phyloP scores from a whole-genome alignment of 768 basidiomycete genomes.

The Mycena belliarum region DNA sequence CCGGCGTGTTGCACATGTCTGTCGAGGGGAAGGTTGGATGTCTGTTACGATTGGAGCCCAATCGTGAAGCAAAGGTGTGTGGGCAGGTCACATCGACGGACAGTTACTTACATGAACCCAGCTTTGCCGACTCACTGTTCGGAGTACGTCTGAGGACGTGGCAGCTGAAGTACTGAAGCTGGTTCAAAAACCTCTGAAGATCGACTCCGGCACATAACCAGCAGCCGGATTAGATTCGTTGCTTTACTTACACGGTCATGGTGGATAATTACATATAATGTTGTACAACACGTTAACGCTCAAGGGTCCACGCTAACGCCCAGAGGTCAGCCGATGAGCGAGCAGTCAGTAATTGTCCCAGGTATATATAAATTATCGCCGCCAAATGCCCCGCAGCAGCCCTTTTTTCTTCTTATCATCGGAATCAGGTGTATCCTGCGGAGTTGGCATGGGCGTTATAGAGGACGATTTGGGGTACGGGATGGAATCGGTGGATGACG shows the following conservation, averaged over 20 bases:
- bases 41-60: conserved; percentile 89
- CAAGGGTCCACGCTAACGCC: too few relatives aligned
- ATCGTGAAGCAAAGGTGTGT: conserved; percentile 89
- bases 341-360: conserved; percentile 8
- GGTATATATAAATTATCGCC: conserved; percentile 30
- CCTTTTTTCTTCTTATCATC: conserved; percentile 42
- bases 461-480: conserved; percentile 30
- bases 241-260: conserved; percentile 19
- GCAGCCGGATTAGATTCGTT: conserved; percentile 21
- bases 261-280: conserved; percentile 20
- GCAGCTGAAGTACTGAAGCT: conserved; percentile 67
- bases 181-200: conserved; percentile 46
- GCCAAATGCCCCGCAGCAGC: conserved; percentile 45
- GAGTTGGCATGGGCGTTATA: conserved; percentile 23
- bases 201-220: conserved; percentile 30
- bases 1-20: conserved; percentile 96
- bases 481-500: conserved; percentile 58
- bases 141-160: conserved; percentile 94
- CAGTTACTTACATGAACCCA: conserved; percentile 32
- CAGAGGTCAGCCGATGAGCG: conserved; percentile 1
- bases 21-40: conserved; percentile 94
- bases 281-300: conserved; percentile 23
- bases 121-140: conserved; percentile 90
- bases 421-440: conserved; percentile 38
- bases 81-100: not conserved